These are phyloP conservation scores for Candida khao-thaluensis DNA, from an alignment of 805 yeast species.

Conservation along the genomic window DNA sequence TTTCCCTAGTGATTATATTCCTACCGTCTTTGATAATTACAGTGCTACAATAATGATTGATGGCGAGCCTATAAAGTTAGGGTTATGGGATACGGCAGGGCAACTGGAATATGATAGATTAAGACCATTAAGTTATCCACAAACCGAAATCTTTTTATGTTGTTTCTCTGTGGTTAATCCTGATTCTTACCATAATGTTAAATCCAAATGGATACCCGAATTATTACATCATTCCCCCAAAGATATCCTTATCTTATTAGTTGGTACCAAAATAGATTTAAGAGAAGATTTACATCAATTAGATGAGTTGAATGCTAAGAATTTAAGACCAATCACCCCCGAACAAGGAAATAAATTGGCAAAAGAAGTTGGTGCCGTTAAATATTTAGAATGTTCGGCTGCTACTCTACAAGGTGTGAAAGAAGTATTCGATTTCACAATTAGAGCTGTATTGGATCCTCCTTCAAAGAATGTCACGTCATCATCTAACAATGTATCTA, in stretches of 20 bases:
- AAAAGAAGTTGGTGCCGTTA: conserved; percentile 66
- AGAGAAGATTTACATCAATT: conserved; percentile 78
- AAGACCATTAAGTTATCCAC: conserved; percentile 88
- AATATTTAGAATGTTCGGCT: conserved; percentile 86
- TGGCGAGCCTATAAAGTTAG: conserved; percentile 77
- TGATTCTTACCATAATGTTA: conserved; percentile 75
- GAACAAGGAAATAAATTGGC: conserved; percentile 68
- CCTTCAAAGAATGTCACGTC: conserved; percentile 28
- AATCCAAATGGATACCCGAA: conserved; percentile 78
- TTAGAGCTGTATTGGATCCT: conserved; percentile 62
- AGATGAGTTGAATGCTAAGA: conserved; percentile 62
- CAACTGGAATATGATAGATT: conserved; percentile 89
- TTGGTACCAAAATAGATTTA: conserved; percentile 88
- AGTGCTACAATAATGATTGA: conserved; percentile 83
- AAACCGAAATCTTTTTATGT: conserved; percentile 81
- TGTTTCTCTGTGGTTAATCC: conserved; percentile 86
- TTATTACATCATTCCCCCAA: conserved; percentile 78
- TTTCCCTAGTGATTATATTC: conserved; percentile 90
- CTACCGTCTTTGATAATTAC: conserved; percentile 92
- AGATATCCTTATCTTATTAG: conserved; percentile 64
- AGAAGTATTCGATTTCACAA: conserved; percentile 81
- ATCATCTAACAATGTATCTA: conserved; percentile 9
- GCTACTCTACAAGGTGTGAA: conserved; percentile 85
- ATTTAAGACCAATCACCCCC: conserved; percentile 58
- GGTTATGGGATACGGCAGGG: conserved; percentile 96